Conservation (phyloP, 2,329 filamentous ascomycete species). For the Phymatotrichopsis omnivora region DNA sequence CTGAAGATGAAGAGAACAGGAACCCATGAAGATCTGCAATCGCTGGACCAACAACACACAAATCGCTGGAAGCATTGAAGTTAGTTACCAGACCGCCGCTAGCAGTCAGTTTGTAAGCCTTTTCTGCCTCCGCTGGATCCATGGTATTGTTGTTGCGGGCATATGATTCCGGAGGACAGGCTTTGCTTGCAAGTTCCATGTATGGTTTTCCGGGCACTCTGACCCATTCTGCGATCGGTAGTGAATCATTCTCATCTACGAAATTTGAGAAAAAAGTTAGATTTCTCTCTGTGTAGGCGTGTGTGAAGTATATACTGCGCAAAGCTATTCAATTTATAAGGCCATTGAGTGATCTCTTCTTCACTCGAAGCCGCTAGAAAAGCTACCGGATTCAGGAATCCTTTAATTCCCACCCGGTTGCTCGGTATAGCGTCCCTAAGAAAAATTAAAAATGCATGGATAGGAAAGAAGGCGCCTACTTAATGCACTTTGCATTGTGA, state of each 20-base stretch:
- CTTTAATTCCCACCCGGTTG: too few relatives aligned
- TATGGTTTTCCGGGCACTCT: conserved; percentile 41
- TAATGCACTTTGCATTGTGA: conserved; percentile 25
- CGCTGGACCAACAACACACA: conserved; percentile 57
- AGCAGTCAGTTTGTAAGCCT: conserved; percentile 40
- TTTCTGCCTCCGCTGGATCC: conserved; percentile 40
- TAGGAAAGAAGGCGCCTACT: too few relatives aligned
- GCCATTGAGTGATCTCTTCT: too few relatives aligned
- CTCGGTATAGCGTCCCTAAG: too few relatives aligned
- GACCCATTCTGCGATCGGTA: conserved; percentile 38
- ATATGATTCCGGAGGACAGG: conserved; percentile 48
- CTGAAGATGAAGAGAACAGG: conserved; percentile 51
- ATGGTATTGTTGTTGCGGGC: conserved; percentile 44
- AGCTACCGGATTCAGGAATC: too few relatives aligned
- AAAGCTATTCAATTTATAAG: too few relatives aligned
- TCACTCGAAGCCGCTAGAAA: too few relatives aligned
- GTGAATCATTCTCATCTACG: neutral
- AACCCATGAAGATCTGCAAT: conserved; percentile 54
- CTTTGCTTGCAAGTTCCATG: conserved; percentile 49
- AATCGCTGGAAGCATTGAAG: conserved; percentile 49
- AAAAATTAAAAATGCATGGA: too few relatives aligned
- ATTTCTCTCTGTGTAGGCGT: neutral
- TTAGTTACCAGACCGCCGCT: conserved; percentile 53
- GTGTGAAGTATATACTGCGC: too few relatives aligned
- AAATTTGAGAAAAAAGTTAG: conserved; percentile 2